Evolutionary conservation across 2,329 filamentous ascomycete genomes (phyloP), one percentile per base, ranked within the genome.

Genomic region (Microsporum audouinii): DNA sequence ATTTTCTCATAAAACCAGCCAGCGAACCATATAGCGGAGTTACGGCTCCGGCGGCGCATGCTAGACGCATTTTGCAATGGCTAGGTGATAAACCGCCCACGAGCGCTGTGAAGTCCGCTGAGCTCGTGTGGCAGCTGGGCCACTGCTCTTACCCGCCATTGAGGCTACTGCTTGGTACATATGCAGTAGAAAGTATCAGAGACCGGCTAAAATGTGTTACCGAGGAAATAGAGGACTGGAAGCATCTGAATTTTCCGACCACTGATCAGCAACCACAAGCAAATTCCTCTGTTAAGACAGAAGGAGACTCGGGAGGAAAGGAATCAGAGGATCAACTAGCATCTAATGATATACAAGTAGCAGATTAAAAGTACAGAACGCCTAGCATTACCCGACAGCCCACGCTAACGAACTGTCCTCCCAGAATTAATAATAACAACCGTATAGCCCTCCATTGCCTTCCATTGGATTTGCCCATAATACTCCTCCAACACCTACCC

Each of bases 81-180:
- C 79, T 97, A 23, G 89, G 89, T 14, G 90, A 96, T 70, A 84
- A 89, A 64, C 92, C 97, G 73, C 92, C 92, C 3, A 94, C 91
- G 10, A 95, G 89, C 72, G 90, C 90, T 0, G 87, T 96, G 60
- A 96, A 95, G 75, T 92, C 91, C 63, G 91, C 91, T 2, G 91
- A 97, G 77, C 77, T 97, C 61, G 87, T 96, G 5, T 97, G 94
- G 94, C 86, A 96, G 77, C 77, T 97, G 49, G 94, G 87, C 0
- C 94, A 97, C 77, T 97, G 92, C 76, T 87, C 85, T n/a, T 96
- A 91, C 71, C 94, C 94, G 57, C 94, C 94, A 0, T 73, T 97
- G 65, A 79, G 94, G 38, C 75, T 99, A 62, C 77, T 96, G n/a
- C 75, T 97, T 29, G 94, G 94, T 0, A 95, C 86, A 65, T 97